Evolutionary conservation across 768 basidiomycete species (phyloP).

Genomic region (Phlebiopsis flavidoalba): DNA sequence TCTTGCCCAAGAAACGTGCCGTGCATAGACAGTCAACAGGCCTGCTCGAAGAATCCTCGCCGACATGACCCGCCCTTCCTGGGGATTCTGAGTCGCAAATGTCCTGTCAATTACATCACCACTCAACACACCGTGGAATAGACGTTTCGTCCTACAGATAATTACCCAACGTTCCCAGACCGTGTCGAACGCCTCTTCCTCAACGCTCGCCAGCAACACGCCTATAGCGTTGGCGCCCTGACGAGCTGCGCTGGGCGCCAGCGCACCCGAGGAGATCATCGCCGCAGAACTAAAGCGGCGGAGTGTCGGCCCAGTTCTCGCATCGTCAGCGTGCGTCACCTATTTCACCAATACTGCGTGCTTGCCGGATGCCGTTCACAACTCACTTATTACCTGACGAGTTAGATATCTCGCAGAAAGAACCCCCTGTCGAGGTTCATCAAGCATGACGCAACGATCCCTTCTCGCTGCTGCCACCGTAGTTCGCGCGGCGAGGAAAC

Average conservation of each 20-base stretch:
- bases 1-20: slow-evolving; percentile 57
- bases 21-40: slow-evolving; percentile 60
- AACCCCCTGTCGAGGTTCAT: slow-evolving; percentile 65
- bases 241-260: slow-evolving; percentile 56
- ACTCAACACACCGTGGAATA: too few species aligned
- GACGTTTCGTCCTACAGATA: too few species aligned
- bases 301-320: slow-evolving; percentile 64
- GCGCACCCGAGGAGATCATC: slow-evolving; percentile 63
- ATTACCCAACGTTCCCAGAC: too few species aligned
- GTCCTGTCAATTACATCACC: too few species aligned
- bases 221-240: slow-evolving; percentile 58
- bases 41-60: slow-evolving; percentile 21
- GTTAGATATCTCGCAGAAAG: slow-evolving; percentile 85
- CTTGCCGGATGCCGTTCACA: neutral
- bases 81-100: too few species aligned
- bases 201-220: too few species aligned
- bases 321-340: slow-evolving; percentile 64
- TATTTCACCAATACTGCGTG: too few species aligned
- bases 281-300: slow-evolving; percentile 72
- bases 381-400: neutral
- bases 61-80: slow-evolving; percentile 26
- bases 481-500: too few species aligned
- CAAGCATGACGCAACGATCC: slow-evolving; percentile 58
- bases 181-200: too few species aligned
- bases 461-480: too few species aligned